phyloP scores from a whole-genome alignment of 768 basidiomycete genomes.

The Pilatotrama ljubarskyi region DNA sequence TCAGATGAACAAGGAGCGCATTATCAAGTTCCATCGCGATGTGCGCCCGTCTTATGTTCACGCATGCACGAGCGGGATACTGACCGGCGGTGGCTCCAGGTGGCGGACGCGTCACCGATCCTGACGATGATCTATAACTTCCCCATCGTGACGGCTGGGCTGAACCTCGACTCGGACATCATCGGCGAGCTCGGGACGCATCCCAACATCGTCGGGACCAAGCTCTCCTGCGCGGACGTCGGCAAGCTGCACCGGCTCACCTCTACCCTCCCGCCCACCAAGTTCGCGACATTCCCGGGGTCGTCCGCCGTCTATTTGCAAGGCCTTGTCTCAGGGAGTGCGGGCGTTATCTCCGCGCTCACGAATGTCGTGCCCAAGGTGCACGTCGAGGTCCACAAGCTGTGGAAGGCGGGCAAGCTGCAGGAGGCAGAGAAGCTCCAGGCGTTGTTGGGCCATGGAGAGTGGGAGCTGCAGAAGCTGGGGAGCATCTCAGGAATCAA shows the following conservation, averaged over 20 bases:
- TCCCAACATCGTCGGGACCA: constrained; percentile 84
- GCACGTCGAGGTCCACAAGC: constrained; percentile 49
- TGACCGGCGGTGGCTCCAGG: constrained; percentile 41
- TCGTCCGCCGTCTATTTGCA: constrained; percentile 64
- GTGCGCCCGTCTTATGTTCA: constrained; percentile 34
- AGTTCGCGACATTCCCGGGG: constrained; percentile 76
- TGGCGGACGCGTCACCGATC: constrained; percentile 67
- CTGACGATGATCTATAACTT: constrained; percentile 87
- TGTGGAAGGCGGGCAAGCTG: constrained; percentile 53
- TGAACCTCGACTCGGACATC: constrained; percentile 82
- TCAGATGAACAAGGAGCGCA: constrained; percentile 61
- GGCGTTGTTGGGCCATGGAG: constrained; percentile 60
- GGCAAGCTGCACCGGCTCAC: constrained; percentile 81
- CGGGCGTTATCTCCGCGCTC: constrained; percentile 46
- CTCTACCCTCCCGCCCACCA: constrained; percentile 49
- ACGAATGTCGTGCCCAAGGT: constrained; percentile 50
- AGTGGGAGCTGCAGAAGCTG: constrained; percentile 62
- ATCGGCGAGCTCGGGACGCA: constrained; percentile 68
- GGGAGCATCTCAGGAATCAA: constrained; percentile 73
- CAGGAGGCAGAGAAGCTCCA: constrained; percentile 64
- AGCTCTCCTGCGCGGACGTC: constrained; percentile 82
- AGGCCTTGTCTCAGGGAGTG: constrained; percentile 43
- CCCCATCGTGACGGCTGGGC: constrained; percentile 76
- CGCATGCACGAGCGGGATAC: not conserved
- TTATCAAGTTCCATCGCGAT: constrained; percentile 65